phyloP scores from a whole-genome alignment of 2,329 filamentous ascomycete genomes.

The Cladosporium sp. region DNA sequence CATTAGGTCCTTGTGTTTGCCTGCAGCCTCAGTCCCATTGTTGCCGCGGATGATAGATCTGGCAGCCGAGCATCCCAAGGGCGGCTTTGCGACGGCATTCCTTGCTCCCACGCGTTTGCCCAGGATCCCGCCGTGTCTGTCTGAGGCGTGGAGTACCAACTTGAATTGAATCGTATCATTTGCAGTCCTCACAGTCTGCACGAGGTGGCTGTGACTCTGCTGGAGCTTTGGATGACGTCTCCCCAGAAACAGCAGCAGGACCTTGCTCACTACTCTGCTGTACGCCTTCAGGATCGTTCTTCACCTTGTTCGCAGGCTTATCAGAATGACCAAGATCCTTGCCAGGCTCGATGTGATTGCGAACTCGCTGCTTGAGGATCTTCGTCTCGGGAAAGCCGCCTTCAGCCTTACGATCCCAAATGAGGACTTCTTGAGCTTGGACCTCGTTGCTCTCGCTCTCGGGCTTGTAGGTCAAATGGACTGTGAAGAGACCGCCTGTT shows the following conservation, averaged over 20 bases:
- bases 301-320: constrained; percentile 25
- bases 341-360: constrained; percentile 75
- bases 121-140: too few relatives aligned
- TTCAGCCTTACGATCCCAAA: constrained; percentile 86
- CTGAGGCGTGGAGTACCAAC: too few relatives aligned
- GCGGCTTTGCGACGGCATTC: too few relatives aligned
- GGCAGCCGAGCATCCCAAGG: too few relatives aligned
- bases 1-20: too few relatives aligned
- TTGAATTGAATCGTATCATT: neutral
- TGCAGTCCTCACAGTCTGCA: neutral
- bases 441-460: neutral
- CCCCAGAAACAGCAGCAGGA: neutral
- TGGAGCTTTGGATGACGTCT: neutral
- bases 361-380: constrained; percentile 76
- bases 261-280: neutral
- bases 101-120: too few relatives aligned
- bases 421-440: constrained; percentile 44
- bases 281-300: neutral
- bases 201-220: neutral
- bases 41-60: too few relatives aligned
- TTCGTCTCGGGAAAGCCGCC: constrained; percentile 95
- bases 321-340: constrained; percentile 71
- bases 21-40: too few relatives aligned
- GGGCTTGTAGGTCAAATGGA: constrained; percentile 53
- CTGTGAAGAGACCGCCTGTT: constrained; percentile 77